Evolutionary conservation across 129 eudicot genomes (phyloP).

Genomic region (Flaveria linearis): DNA sequence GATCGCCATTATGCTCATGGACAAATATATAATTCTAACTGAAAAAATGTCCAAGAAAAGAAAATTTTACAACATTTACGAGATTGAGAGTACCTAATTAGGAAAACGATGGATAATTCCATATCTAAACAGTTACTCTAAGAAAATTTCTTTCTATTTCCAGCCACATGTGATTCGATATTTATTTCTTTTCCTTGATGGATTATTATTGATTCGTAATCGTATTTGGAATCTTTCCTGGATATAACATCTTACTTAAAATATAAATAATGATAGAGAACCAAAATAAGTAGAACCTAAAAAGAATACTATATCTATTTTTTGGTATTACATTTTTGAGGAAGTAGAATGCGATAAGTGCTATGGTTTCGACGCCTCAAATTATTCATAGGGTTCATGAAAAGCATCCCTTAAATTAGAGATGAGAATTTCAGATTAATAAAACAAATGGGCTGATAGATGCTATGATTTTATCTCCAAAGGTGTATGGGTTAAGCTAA

Average conservation of each 20-base stretch:
- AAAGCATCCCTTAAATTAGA: background rate
- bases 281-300: background rate
- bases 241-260: background rate
- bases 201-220: background rate
- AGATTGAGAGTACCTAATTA: too few species aligned
- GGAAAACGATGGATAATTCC: too few species aligned
- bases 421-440: background rate
- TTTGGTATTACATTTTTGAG: background rate
- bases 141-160: too few species aligned
- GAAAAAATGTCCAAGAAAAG: too few species aligned
- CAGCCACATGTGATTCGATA: background rate
- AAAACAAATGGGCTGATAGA: background rate
- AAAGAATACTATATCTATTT: background rate
- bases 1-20: too few species aligned
- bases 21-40: too few species aligned
- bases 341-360: background rate
- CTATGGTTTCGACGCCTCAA: background rate
- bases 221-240: background rate
- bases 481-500: background rate
- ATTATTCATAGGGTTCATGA: background rate
- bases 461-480: background rate
- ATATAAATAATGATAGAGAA: background rate
- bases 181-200: background rate
- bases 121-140: too few species aligned
- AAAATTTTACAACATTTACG: too few species aligned